Percentiles rank a stretch among this genome's conserved stretches.
Evolutionary conservation across 805 yeast genomes (phyloP).

Genomic region (Kluyveromyces starmeri): DNA sequence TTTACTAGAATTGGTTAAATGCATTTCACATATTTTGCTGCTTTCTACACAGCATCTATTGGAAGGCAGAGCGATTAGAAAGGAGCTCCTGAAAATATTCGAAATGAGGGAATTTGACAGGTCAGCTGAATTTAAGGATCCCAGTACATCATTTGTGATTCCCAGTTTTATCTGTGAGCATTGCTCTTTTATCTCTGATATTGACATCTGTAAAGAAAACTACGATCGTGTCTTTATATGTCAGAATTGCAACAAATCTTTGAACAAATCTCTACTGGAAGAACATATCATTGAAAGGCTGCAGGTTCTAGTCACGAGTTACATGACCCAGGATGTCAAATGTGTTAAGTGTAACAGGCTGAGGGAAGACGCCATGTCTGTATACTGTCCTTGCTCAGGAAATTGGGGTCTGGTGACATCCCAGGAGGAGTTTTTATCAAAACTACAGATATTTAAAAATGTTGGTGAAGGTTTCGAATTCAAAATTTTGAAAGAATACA

Average conservation of each 20-base stretch:
- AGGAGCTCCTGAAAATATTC: conserved; percentile 61
- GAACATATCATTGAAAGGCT: conserved; percentile 67
- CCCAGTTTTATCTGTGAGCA: conserved; percentile 68
- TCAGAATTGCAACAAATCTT: conserved; percentile 52
- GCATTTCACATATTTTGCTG: conserved; percentile 59
- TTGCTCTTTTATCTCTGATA: conserved; percentile 65
- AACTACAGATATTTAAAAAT: conserved; percentile 42
- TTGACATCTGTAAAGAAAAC: conserved; percentile 74
- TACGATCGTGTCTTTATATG: conserved; percentile 47
- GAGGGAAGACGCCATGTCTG: conserved; percentile 58
- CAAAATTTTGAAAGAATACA: conserved; percentile 40
- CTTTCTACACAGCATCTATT: conserved; percentile 55
- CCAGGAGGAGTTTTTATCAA: conserved; percentile 35
- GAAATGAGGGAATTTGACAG: conserved; percentile 80
- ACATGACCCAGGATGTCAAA: conserved; percentile 68
- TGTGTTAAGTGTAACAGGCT: conserved; percentile 71
- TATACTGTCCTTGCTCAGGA: conserved; percentile 85
- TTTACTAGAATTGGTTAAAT: conserved; percentile 69
- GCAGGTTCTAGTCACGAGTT: conserved; percentile 45
- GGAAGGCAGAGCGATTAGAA: conserved; percentile 68
- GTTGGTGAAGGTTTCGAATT: conserved; percentile 56
- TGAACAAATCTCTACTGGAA: conserved; percentile 64
- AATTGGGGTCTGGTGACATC: conserved; percentile 56
- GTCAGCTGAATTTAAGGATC: conserved; percentile 64
- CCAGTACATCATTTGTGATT: conserved; percentile 59